Evolutionary conservation across 2,329 filamentous ascomycete species (phyloP), one percentile per base, ranked within the genome.

Genomic region (Epichloe sp.): DNA sequence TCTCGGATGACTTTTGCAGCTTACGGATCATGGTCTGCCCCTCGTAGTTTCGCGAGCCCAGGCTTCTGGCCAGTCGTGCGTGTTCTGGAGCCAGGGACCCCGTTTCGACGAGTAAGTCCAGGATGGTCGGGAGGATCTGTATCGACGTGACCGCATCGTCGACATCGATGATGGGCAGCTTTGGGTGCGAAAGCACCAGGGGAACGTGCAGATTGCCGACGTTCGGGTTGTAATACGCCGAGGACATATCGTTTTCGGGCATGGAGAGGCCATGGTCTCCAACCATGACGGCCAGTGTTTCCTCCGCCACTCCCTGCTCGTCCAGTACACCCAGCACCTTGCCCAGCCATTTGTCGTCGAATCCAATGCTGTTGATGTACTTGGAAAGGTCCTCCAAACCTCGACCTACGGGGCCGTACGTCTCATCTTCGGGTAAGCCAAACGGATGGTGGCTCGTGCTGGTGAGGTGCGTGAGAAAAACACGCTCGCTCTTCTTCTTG

Each of bases 371-470:
- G 47, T 68, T 68, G 47, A 65, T 49, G 51, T 68, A 68, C 12
- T 58, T 57, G 26, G 65, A 63, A 42, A 68, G 58, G 46, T 67
- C 60, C 6, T 64, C 60, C 0, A 62, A 46, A 0, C 60, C 59
- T 21, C 58, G 57, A 1, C 58, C 57, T 43, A 67, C 43, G 2
- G 59, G 59, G 0, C 62, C 58, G 7, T 63, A 62, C 3, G 52
- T 50, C 34, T 65, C 63, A 0, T 58, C 57, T 4, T 52, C 55
- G 1, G 65, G 65, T 47, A 67, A 52, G 1, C 56, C 58, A 43
- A 64, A 67, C 5, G 62, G 59, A 38, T 67, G 65, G 37, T 67
- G 65, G 21, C 58, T 65, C 6, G 65, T 67, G 49, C 64, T 67
- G 1, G 65, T 67, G 3, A 67, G 49, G 51, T 67, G 65, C 1